Evolutionary conservation across 768 basidiomycete species (phyloP).

Genomic region (Cystobasidium onofrii): DNA sequence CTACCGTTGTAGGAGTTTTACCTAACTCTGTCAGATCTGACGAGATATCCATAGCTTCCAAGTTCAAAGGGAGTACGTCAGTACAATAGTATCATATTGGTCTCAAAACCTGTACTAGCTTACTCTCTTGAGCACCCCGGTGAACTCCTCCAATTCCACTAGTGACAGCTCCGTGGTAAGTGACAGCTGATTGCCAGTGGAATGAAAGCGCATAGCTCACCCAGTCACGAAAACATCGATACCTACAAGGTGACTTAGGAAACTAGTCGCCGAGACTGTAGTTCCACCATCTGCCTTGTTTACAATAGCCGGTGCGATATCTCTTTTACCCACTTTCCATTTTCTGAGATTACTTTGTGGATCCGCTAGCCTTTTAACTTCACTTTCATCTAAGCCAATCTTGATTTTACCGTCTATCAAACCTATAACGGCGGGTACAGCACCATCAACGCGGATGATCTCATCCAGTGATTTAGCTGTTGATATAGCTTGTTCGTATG

Average conservation of each 20-base stretch:
- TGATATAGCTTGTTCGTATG: constrained; percentile 20
- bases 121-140: constrained; percentile 63
- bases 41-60: constrained; percentile 80
- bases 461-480: constrained; percentile 21
- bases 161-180: background rate
- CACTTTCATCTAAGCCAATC: constrained; percentile 61
- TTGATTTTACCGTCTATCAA: constrained; percentile 74
- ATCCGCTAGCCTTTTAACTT: constrained; percentile 63
- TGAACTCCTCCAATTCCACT: constrained; percentile 67
- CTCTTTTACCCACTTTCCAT: constrained; percentile 61
- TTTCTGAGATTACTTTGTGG: constrained; percentile 50
- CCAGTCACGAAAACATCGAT: constrained; percentile 59
- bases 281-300: constrained; percentile 40
- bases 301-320: constrained; percentile 55
- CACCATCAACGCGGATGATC: constrained; percentile 54
- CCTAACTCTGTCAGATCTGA: constrained; percentile 80
- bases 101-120: constrained; percentile 34
- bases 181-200: no score
- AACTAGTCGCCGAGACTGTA: constrained; percentile 50
- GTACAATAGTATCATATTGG: background rate
- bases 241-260: constrained; percentile 57
- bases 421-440: constrained; percentile 85
- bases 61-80: background rate
- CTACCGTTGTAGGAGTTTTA: constrained; percentile 72
- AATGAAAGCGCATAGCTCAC: background rate